Evolutionary conservation across 441 rosid species (phyloP).

Genomic region (Pelargonium myrrhifolium): DNA sequence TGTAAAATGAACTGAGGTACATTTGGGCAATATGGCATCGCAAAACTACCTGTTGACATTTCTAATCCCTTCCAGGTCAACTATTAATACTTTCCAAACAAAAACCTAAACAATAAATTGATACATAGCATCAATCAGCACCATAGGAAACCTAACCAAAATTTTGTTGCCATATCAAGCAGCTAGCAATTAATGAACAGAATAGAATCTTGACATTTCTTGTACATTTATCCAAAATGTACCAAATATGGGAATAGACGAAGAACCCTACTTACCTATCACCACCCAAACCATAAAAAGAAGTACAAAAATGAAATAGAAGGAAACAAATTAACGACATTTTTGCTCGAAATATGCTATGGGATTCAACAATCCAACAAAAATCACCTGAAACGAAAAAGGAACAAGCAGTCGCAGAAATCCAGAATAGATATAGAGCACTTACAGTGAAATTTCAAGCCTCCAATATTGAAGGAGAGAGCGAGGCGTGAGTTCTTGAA

Average conservation of each 20-base stretch:
- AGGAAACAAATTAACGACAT: too few species aligned
- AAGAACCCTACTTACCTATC: too few species aligned
- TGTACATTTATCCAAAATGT: neutral
- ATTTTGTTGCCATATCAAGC: neutral
- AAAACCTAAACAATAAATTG: neutral
- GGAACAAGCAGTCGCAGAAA: too few species aligned
- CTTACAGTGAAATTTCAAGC: slow-evolving; percentile 14
- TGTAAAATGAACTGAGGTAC: too few species aligned
- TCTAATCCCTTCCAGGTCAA: neutral
- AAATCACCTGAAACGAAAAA: slow-evolving; percentile 14
- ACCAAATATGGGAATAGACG: too few species aligned
- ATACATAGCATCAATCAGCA: neutral
- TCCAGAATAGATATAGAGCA: neutral
- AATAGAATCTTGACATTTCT: neutral
- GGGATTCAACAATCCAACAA: slow-evolving; percentile 11
- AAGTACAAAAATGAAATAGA: too few species aligned
- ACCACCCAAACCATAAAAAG: too few species aligned
- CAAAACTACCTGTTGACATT: too few species aligned
- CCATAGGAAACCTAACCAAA: neutral
- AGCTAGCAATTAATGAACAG: neutral
- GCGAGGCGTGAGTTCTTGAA: slow-evolving; percentile 17
- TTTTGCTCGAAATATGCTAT: too few species aligned
- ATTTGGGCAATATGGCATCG: too few species aligned
- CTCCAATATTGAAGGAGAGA: neutral
- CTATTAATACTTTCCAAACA: neutral